These are phyloP conservation scores for Canavalia ensiformis DNA, from an alignment of 306 rosid genomes.

Conservation along the genomic window DNA sequence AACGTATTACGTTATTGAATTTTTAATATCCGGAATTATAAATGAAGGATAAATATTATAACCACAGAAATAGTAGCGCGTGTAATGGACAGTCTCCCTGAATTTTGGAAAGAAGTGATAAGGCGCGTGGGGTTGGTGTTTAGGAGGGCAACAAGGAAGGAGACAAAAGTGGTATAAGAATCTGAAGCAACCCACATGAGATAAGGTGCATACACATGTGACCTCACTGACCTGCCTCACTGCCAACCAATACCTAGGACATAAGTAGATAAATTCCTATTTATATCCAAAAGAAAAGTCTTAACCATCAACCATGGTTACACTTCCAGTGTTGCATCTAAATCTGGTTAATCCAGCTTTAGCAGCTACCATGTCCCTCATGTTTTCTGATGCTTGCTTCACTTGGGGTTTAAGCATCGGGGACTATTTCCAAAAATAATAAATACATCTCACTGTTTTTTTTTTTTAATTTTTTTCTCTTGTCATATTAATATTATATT, in stretches of 20 bases:
- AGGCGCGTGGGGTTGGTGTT: conserved; percentile 50
- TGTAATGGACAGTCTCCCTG: conserved; percentile 1
- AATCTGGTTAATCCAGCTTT: conserved; percentile 38
- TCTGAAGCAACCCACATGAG: conserved; percentile 52
- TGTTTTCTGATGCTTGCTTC: conserved; percentile 51
- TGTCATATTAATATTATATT: no score
- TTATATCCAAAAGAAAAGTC: not conserved
- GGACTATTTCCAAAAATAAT: not conserved
- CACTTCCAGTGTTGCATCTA: not conserved
- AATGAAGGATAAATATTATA: not conserved
- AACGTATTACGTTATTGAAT: not conserved
- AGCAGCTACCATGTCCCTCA: conserved; percentile 42
- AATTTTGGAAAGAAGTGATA: not conserved
- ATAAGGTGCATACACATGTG: conserved; percentile 56
- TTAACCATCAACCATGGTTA: conserved; percentile 2
- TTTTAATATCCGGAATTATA: not conserved
- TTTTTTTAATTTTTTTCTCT: no score
- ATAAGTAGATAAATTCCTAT: not conserved
- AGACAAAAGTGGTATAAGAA: conserved; percentile 50
- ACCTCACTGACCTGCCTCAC: conserved; percentile 55
- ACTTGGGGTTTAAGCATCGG: conserved; percentile 54
- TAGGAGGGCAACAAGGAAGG: not conserved
- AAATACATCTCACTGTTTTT: no score
- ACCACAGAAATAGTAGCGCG: conserved; percentile 18
- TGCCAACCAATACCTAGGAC: conserved; percentile 50